phyloP scores from a whole-genome alignment of 768 basidiomycete species.

The Cytidiella melzeri region DNA sequence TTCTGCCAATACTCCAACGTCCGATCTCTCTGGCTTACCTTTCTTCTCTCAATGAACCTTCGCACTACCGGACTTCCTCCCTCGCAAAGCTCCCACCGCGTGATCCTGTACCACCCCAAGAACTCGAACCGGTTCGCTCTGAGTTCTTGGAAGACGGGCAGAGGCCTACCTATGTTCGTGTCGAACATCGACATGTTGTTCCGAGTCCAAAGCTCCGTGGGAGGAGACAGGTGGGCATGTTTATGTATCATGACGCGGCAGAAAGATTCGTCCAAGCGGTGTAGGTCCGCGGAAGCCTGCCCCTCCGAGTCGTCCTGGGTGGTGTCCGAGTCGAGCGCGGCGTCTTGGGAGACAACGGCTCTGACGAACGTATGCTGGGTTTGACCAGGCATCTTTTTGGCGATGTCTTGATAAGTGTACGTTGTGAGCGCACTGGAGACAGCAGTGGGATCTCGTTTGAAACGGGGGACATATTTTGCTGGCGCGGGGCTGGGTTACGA shows the following conservation, averaged over 20 bases:
- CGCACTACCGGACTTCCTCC: neutral
- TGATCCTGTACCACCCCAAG: constrained; percentile 7
- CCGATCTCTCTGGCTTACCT: neutral
- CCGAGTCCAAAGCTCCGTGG: too few relatives aligned
- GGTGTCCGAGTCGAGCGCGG: neutral
- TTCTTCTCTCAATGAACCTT: neutral
- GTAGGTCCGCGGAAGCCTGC: neutral
- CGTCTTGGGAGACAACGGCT: neutral
- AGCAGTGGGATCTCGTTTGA: neutral
- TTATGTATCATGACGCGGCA: constrained; percentile 7
- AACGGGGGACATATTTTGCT: constrained; percentile 2
- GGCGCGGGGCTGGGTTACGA: neutral
- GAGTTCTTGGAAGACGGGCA: constrained; percentile 6
- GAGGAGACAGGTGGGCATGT: too few relatives aligned
- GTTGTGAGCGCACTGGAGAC: neutral
- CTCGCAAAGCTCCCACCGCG: constrained; percentile 3
- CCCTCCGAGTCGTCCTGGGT: neutral
- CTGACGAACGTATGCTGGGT: constrained; percentile 3
- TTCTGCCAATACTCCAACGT: constrained; percentile 2
- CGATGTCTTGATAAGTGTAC: constrained; percentile 1
- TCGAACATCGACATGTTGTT: neutral
- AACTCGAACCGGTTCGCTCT: constrained; percentile 2
- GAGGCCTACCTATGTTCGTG: too few relatives aligned
- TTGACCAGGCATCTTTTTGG: neutral
- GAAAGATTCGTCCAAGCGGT: neutral